phyloP scores from a whole-genome alignment of 2,329 filamentous ascomycete genomes.

The Juglanconis sp. region DNA sequence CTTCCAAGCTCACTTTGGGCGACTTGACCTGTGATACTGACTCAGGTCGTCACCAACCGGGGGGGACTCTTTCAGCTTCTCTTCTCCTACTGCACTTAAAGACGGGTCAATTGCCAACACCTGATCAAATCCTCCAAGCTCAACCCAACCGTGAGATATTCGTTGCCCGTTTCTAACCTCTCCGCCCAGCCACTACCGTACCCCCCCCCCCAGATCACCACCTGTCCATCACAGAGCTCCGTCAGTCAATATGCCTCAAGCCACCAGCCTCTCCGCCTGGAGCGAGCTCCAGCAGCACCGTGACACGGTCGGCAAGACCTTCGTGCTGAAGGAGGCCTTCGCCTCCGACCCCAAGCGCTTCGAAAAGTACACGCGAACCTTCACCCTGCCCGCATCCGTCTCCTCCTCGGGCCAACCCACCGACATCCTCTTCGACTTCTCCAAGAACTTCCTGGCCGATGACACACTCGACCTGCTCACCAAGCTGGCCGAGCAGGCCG shows the following conservation, averaged over 20 bases:
- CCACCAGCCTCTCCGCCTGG: conserved; percentile 84
- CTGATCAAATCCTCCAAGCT: not conserved
- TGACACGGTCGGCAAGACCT: conserved; percentile 78
- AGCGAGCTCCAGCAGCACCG: conserved; percentile 87
- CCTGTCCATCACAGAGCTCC: not conserved
- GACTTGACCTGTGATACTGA: no score
- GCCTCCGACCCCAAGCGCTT: conserved; percentile 84
- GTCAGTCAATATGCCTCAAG: conserved; percentile 66
- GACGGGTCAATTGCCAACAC: not conserved
- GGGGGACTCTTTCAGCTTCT: no score
- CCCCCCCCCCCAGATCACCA: not conserved
- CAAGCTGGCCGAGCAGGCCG: conserved; percentile 87
- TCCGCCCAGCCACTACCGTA: not conserved
- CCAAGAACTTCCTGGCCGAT: conserved; percentile 96
- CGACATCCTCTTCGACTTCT: conserved; percentile 96
- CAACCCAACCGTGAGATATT: not conserved
- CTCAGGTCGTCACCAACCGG: no score
- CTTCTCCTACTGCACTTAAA: not conserved
- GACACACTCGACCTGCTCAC: conserved; percentile 85
- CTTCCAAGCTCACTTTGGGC: conserved; percentile 10
- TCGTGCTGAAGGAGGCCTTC: conserved; percentile 92
- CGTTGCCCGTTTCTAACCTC: not conserved
- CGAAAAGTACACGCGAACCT: conserved; percentile 82
- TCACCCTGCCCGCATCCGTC: conserved; percentile 73
- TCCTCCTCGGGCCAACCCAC: conserved; percentile 54